Percentiles rank a stretch among this genome's conserved stretches.
These are phyloP conservation scores for Dictyostelium discoideum DNA, from an alignment of 78 protist species.

Conservation along the genomic window dicty_2.7 NC_007091.3:883501-884000, in stretches of 20 bases:
- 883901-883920: not conserved
- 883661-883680: not conserved
- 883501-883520: constrained; percentile 66
- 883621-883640: constrained; percentile 48
- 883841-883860: constrained; percentile 51
- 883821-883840: constrained; percentile 89
- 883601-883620: constrained; percentile 91
- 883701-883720: constrained; percentile 26
- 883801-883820: constrained; percentile 95
- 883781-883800: constrained; percentile 94
- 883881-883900: not conserved
- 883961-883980: constrained; percentile 35
- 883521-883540: constrained; percentile 88
- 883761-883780: constrained; percentile 47
- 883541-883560: constrained; percentile 90
- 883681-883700: constrained; percentile 58
- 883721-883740: not conserved
- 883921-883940: constrained; percentile 65
- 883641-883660: not conserved
- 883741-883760: constrained; percentile 25
- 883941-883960: constrained; percentile 41
- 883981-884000: constrained; percentile 70
- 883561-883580: constrained; percentile 93
- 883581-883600: constrained; percentile 88
- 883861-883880: constrained; percentile 8